These are phyloP conservation scores for Pichiaceae sp. DNA, from an alignment of 1,139 yeast species.

Conservation along the genomic window DNA sequence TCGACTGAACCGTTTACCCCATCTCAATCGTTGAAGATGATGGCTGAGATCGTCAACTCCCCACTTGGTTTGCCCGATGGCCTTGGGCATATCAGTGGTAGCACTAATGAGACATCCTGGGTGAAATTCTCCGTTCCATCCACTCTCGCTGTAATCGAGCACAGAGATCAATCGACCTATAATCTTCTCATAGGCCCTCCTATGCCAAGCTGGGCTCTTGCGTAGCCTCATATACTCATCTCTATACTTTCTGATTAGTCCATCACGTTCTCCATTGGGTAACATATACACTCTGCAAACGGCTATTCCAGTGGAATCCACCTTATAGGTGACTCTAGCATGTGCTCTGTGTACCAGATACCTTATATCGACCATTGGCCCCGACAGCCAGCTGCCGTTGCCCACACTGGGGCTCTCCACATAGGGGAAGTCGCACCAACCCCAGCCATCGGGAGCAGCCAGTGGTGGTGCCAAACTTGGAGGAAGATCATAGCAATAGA, in stretches of 20 bases:
- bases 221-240: constrained; percentile 20
- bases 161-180: constrained; percentile 28
- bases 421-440: constrained; percentile 38
- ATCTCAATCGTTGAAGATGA: too few species aligned
- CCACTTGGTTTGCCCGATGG: too few species aligned
- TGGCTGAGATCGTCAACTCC: too few species aligned
- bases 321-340: constrained; percentile 37
- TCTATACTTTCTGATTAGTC: constrained; percentile 29
- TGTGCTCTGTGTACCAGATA: constrained; percentile 33
- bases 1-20: constrained; percentile 15
- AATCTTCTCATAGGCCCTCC: constrained; percentile 21
- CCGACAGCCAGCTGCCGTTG: constrained; percentile 12
- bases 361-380: constrained; percentile 27
- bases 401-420: constrained; percentile 2
- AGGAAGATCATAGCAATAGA: constrained; percentile 37
- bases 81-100: too few species aligned
- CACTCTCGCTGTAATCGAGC: constrained; percentile 30
- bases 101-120: too few species aligned
- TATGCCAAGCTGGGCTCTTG: constrained; percentile 23
- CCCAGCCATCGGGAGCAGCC: constrained; percentile 39
- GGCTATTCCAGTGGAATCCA: constrained; percentile 16
- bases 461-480: constrained; percentile 21
- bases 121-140: too few species aligned
- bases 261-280: constrained; percentile 28
- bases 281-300: constrained; percentile 44